Evolutionary conservation across 2,329 filamentous ascomycete genomes (phyloP).

Genomic region (Pseudocercospora ulei): DNA sequence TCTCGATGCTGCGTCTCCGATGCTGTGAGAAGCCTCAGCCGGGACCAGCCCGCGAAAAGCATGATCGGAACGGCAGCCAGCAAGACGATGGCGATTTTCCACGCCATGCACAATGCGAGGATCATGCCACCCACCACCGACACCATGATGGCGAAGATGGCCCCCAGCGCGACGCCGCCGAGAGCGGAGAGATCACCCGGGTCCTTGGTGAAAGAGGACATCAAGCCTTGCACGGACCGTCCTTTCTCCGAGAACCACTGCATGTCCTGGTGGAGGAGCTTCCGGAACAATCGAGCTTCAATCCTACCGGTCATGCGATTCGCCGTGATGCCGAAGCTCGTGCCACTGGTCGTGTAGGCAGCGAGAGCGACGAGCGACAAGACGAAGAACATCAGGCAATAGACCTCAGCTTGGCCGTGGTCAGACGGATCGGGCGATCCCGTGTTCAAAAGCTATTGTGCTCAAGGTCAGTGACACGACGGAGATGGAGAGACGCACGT

Average conservation of each 20-base stretch:
- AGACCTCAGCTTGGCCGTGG: slow-evolving; percentile 33
- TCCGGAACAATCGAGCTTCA: slow-evolving; percentile 42
- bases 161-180: slow-evolving; percentile 44
- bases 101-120: slow-evolving; percentile 42
- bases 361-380: slow-evolving; percentile 45
- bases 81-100: slow-evolving; percentile 45
- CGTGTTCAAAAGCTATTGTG: slow-evolving; percentile 41
- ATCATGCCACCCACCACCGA: slow-evolving; percentile 43
- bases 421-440: slow-evolving; percentile 28
- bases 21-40: slow-evolving; percentile 44
- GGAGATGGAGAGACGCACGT: background rate
- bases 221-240: slow-evolving; percentile 39
- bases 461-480: background rate
- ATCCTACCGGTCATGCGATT: slow-evolving; percentile 41
- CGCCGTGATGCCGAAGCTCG: slow-evolving; percentile 43
- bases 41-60: slow-evolving; percentile 40
- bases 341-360: slow-evolving; percentile 39
- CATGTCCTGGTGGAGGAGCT: slow-evolving; percentile 49
- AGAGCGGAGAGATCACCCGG: slow-evolving; percentile 43
- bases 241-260: slow-evolving; percentile 41
- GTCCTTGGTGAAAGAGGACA: slow-evolving; percentile 43
- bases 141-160: slow-evolving; percentile 42
- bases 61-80: slow-evolving; percentile 44
- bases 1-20: slow-evolving; percentile 55
- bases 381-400: slow-evolving; percentile 46